A percentile compares a stretch with the other conserved stretches of the same genome.
Conservation (phyloP, 306 rosid species). For the Glycine soja region DNA sequence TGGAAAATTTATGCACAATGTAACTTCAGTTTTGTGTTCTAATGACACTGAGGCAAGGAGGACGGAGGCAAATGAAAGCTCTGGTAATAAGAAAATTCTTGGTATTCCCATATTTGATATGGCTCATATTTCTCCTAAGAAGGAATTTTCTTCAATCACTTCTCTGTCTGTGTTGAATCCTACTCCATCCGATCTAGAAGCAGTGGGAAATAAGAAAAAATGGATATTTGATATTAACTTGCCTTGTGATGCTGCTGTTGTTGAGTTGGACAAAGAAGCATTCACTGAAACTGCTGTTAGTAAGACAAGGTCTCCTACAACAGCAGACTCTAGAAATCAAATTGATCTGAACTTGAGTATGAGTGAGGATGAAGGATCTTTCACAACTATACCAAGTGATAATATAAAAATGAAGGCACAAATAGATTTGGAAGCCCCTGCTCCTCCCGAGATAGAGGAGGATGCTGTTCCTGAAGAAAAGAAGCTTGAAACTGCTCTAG, state of each 20-base stretch:
- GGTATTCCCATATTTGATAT: conserved; percentile 73
- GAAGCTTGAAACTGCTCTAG: conserved; percentile 49
- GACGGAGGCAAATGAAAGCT: conserved; percentile 57
- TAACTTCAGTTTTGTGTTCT: conserved; percentile 53
- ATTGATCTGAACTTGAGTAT: conserved; percentile 82
- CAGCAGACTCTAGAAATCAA: conserved; percentile 53
- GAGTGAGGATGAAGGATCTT: conserved; percentile 75
- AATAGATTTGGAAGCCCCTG: conserved; percentile 85
- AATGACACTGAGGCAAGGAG: conserved; percentile 56
- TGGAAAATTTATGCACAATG: conserved; percentile 51
- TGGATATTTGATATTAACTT: conserved; percentile 75
- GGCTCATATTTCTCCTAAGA: conserved; percentile 60
- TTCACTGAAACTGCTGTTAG: conserved; percentile 48
- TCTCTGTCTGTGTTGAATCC: conserved; percentile 52
- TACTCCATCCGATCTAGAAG: conserved; percentile 49
- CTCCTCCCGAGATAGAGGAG: conserved; percentile 60
- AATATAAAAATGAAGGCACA: conserved; percentile 48
- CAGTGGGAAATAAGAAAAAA: conserved; percentile 50
- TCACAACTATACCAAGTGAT: conserved; percentile 53
- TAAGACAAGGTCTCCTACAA: conserved; percentile 52
- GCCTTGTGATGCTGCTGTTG: conserved; percentile 70
- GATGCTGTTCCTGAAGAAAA: conserved; percentile 56
- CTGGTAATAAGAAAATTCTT: conserved; percentile 61
- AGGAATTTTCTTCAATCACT: conserved; percentile 60
- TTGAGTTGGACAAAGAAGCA: conserved; percentile 58